Conservation (phyloP, 495 filamentous ascomycete species). For the Talaromyces adpressus region DNA sequence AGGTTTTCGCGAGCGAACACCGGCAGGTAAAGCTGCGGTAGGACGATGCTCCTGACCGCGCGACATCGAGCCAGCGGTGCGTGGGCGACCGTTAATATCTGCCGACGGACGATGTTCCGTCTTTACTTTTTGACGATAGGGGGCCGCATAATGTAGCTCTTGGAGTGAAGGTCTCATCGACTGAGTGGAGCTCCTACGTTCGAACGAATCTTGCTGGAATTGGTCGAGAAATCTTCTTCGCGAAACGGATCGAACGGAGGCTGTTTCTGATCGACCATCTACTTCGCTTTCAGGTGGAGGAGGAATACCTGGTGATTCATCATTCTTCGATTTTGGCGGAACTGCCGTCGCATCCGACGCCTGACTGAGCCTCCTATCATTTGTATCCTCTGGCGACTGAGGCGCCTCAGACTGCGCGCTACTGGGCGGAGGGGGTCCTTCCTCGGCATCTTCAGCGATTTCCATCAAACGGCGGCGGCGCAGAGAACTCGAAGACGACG, state of each 20-base stretch:
- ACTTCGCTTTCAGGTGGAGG: conserved; percentile 5
- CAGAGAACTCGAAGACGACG: conserved; percentile 77
- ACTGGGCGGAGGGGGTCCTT: conserved; percentile 41
- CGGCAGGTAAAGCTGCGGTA: conserved; percentile 58
- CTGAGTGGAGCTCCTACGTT: conserved; percentile 51
- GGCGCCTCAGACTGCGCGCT: conserved; percentile 67
- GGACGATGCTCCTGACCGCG: conserved; percentile 52
- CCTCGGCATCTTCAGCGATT: conserved; percentile 78
- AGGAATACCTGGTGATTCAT: background rate
- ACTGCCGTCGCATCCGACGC: conserved; percentile 34
- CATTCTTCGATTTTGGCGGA: conserved; percentile 13
- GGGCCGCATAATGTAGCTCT: conserved; percentile 53
- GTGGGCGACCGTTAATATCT: conserved; percentile 58
- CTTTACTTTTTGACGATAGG: conserved; percentile 66
- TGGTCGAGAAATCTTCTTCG: conserved; percentile 27
- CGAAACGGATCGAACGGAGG: conserved; percentile 6
- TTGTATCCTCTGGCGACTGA: conserved; percentile 46
- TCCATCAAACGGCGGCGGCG: conserved; percentile 72
- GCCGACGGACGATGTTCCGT: conserved; percentile 75
- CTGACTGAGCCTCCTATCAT: conserved; percentile 24
- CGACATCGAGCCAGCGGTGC: conserved; percentile 46
- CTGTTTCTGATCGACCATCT: conserved; percentile 8
- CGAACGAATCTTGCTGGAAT: conserved; percentile 29
- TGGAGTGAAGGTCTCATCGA: conserved; percentile 53
- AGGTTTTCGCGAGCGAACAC: conserved; percentile 38